Percentiles rank a stretch among this genome's conserved stretches.
phyloP scores from a whole-genome alignment of 2,329 filamentous ascomycete genomes.

The Talaromyces atroroseus region DNA sequence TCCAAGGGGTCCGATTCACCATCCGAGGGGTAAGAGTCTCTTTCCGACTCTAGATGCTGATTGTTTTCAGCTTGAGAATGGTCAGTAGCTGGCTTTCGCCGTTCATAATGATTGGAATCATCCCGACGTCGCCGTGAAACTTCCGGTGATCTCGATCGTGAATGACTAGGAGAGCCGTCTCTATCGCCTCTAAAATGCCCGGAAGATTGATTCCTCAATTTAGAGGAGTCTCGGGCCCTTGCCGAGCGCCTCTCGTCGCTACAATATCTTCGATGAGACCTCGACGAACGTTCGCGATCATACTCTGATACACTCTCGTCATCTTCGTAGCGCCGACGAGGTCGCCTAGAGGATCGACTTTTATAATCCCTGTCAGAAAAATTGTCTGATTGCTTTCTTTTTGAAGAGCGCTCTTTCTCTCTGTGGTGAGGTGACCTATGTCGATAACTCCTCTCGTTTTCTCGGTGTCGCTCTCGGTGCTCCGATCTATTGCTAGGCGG shows the following conservation, averaged over 20 bases:
- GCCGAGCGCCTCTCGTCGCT: conserved; percentile 6
- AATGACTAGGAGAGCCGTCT: conserved; percentile 16
- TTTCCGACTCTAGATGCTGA: not conserved
- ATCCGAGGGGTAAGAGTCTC: conserved; percentile 14
- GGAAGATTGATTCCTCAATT: conserved; percentile 21
- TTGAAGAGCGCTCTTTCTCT: conserved; percentile 22
- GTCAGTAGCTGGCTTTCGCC: not conserved
- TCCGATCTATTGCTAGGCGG: conserved; percentile 36
- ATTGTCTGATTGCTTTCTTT: conserved; percentile 23
- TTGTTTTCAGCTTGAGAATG: not conserved
- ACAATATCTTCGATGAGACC: conserved; percentile 5
- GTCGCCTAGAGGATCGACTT: conserved; percentile 13
- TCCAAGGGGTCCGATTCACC: conserved; percentile 64
- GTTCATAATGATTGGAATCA: not conserved
- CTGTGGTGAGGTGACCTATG: conserved; percentile 5
- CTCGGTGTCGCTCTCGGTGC: conserved; percentile 18
- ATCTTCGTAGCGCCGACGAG: conserved; percentile 14
- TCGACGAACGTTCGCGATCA: not conserved
- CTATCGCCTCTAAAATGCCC: conserved; percentile 9
- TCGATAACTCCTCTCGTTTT: conserved; percentile 18
- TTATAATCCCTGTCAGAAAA: conserved; percentile 16
- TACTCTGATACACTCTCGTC: conserved; percentile 11
- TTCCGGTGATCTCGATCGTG: conserved; percentile 18
- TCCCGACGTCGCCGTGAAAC: conserved; percentile 9
- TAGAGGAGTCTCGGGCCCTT: conserved; percentile 19